Evolutionary conservation across 192 early-diverging fungal genomes (phyloP).

Genomic region (Glomus cerebriforme): DNA sequence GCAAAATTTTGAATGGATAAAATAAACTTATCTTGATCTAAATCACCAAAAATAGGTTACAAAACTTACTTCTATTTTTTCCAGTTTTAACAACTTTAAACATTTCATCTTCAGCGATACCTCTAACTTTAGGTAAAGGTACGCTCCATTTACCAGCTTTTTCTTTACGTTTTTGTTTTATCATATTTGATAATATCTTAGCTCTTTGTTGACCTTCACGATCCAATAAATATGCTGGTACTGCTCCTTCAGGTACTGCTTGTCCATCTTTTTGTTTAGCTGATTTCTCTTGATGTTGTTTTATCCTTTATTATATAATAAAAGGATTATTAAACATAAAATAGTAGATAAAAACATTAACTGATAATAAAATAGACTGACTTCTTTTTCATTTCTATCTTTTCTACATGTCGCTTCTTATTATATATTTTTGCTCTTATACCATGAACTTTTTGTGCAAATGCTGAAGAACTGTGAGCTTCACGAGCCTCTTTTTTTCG

Average conservation of each 20-base stretch:
- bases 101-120: conserved; percentile 99
- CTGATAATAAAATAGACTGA: conserved; percentile 37
- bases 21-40: background rate
- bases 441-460: conserved; percentile 96
- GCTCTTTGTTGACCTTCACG: conserved; percentile 96
- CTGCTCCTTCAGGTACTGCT: conserved; percentile 92
- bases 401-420: conserved; percentile 96
- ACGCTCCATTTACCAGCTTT: conserved; percentile 98
- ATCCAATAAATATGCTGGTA: conserved; percentile 96
- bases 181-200: conserved; percentile 98
- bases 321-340: background rate
- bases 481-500: conserved; percentile 95
- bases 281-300: conserved; percentile 97
- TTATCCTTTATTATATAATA: conserved; percentile 60
- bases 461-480: conserved; percentile 88
- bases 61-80: conserved; percentile 72
- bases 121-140: conserved; percentile 96
- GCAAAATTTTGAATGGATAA: background rate
- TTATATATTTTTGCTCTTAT: conserved; percentile 98
- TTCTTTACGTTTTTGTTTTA: conserved; percentile 99
- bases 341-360: background rate
- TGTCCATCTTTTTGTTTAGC: conserved; percentile 92
- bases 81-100: conserved; percentile 97
- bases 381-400: conserved; percentile 99
- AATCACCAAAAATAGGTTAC: background rate